These are phyloP conservation scores for Xerophyta viscosa DNA, from an alignment of 106 monocot species.

Conservation along the genomic window DNA sequence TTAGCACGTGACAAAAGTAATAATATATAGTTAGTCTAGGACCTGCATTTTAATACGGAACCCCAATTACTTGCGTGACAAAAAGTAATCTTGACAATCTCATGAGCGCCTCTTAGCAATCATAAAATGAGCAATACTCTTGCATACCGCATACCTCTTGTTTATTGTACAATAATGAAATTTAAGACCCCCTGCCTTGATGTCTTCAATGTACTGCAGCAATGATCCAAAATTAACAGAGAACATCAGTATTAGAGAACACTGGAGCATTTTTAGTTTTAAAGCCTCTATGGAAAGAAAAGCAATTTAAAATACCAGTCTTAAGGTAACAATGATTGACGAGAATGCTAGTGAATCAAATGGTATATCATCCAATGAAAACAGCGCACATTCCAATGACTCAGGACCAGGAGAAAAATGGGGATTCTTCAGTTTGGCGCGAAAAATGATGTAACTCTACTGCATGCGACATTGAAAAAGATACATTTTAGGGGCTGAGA, in stretches of 20 bases:
- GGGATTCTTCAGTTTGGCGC: slow-evolving; percentile 75
- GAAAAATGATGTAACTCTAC: slow-evolving; percentile 96
- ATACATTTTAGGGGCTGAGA: not conserved
- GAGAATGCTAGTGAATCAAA: slow-evolving; percentile 92
- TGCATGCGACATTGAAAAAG: slow-evolving; percentile 38
- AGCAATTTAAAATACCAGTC: slow-evolving; percentile 43
- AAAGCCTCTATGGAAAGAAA: slow-evolving; percentile 3
- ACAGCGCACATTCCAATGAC: slow-evolving; percentile 75
- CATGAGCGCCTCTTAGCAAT: not conserved
- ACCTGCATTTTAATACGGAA: too few relatives aligned
- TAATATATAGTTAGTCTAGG: too few relatives aligned
- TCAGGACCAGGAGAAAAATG: slow-evolving; percentile 90
- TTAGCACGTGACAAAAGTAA: too few relatives aligned
- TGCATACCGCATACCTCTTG: slow-evolving; percentile 34
- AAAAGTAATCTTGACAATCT: not conserved
- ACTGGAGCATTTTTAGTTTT: too few relatives aligned
- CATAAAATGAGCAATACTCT: not conserved
- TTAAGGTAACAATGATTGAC: slow-evolving; percentile 74
- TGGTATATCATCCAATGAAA: slow-evolving; percentile 81
- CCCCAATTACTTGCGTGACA: too few relatives aligned
- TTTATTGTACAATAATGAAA: slow-evolving; percentile 79
- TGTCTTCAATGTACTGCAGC: slow-evolving; percentile 69
- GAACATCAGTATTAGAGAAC: too few relatives aligned
- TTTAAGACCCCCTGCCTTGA: slow-evolving; percentile 41
- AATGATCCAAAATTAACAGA: too few relatives aligned